phyloP scores from a whole-genome alignment of 805 yeast species.

The Candida tibetensis region DNA sequence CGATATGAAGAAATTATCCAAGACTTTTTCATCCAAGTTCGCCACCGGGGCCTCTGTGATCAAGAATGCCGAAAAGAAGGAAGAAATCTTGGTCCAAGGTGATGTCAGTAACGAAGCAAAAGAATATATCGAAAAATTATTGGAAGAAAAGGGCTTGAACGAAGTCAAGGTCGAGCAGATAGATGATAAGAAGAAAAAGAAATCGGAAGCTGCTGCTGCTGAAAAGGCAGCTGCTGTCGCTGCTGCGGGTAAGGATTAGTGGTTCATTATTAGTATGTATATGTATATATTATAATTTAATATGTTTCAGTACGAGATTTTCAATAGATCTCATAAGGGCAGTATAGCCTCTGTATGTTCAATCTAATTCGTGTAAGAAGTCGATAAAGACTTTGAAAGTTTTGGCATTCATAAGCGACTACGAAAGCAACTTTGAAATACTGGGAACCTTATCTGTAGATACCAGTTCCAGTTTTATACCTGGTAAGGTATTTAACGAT shows the following conservation, averaged over 20 bases:
- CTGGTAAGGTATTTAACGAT: conserved; percentile 5
- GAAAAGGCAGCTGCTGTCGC: conserved; percentile 5
- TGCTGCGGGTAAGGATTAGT: conserved; percentile 1
- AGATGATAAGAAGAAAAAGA: conserved; percentile 76
- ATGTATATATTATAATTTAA: no score
- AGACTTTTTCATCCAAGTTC: conserved; percentile 88
- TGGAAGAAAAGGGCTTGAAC: conserved; percentile 77
- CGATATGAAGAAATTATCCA: conserved; percentile 87
- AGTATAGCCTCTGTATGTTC: no score
- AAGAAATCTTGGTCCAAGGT: conserved; percentile 90
- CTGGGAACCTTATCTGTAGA: conserved; percentile 12
- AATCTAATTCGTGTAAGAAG: no score
- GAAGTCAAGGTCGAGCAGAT: conserved; percentile 87
- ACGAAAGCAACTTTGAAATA: conserved; percentile 7
- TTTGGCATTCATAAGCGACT: no score
- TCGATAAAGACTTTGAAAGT: no score
- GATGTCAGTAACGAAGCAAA: conserved; percentile 93
- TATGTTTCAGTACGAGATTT: no score
- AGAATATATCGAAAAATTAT: conserved; percentile 62
- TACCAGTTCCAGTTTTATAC: not conserved
- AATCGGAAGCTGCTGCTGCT: conserved; percentile 12
- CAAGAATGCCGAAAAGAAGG: conserved; percentile 86
- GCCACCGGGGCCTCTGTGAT: conserved; percentile 95
- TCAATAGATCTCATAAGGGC: no score
- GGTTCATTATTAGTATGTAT: no score